These are phyloP conservation scores for Penicillium sp. DNA, from an alignment of 2,329 filamentous ascomycete genomes.

Conservation along the genomic window DNA sequence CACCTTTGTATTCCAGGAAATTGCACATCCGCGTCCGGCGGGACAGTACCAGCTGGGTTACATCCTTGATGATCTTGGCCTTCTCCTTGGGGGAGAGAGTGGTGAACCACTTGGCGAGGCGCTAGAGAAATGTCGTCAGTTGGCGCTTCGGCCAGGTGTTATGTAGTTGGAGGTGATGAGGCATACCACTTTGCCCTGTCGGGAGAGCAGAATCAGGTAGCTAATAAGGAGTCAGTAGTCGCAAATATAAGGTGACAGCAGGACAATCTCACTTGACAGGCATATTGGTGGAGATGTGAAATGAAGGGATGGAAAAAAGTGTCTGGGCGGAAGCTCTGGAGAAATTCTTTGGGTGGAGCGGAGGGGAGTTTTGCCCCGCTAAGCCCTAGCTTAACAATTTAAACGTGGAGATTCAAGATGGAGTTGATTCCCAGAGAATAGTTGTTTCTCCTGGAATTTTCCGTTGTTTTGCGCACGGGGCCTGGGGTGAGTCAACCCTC, in stretches of 20 bases:
- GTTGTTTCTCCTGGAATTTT: neutral
- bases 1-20: constrained; percentile 98
- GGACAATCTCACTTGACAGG: constrained; percentile 33
- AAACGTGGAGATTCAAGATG: constrained; percentile 1
- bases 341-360: constrained; percentile 27
- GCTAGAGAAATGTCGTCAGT: constrained; percentile 55
- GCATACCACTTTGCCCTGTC: constrained; percentile 97
- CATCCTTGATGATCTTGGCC: constrained; percentile 99
- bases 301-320: constrained; percentile 19
- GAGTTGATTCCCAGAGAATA: neutral
- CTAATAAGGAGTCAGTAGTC: constrained; percentile 49
- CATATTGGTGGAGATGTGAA: constrained; percentile 25
- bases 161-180: constrained; percentile 39
- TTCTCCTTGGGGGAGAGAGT: constrained; percentile 97
- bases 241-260: neutral
- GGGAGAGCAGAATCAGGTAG: constrained; percentile 94
- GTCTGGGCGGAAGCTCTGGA: constrained; percentile 25
- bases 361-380: constrained; percentile 24
- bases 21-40: constrained; percentile 99
- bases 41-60: constrained; percentile 93
- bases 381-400: constrained; percentile 18
- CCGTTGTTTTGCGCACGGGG: neutral
- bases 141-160: constrained; percentile 21
- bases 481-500: constrained; percentile 5
- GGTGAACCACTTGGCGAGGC: constrained; percentile 98